Evolutionary conservation across 2,329 filamentous ascomycete species (phyloP), one percentile per base, ranked within the genome.

Genomic region (Epichloe typhina): DNA sequence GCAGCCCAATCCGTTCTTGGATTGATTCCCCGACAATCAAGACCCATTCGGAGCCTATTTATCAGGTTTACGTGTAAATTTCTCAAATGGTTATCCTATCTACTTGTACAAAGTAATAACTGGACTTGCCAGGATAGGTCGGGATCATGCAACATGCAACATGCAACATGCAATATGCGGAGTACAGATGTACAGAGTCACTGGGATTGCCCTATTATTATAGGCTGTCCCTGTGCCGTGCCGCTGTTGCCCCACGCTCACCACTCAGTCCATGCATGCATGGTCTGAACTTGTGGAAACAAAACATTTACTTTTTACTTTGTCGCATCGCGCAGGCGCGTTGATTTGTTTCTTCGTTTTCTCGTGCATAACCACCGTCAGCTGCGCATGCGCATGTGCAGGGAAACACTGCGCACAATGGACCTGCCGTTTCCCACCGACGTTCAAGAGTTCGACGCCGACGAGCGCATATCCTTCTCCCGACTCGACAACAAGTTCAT

Each of bases 391-490:
- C 11, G 37, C 40, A 38, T 8, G 19, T 3, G 37, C 40, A 38
- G 35, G 9, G 39, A 19, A 42, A 42, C 23, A 31, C n/a, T 23
- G 21, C 48, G n/a, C 52, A 50, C 19, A 39, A 68, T 69, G 64
- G 64, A 68, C 12, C 42, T 57, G 2, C 53, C 68, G 11, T 80
- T 83, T 51, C 79, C 80, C 21, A 79, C 72, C 17, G 71, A 87
- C 52, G 74, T 77, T 13, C 74, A 78, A 51, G 77, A 85, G 46
- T 94, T 95, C 64, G 82, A 84, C 59, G 71, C 71, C 52, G 89
- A 95, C 64, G 78, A 86, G 31, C 85, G 90, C 58, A 86, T 95
- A 61, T 91, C 88, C 5, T 95, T 84, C 70, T 91, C 87, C n/a
- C 86, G 80, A 63, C 74, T 88, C 54, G 84, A 91, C 67, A 76